Evolutionary conservation across 805 yeast genomes (phyloP), one percentile per base, ranked within the genome.

Genomic region (Saturnispora zaruensis): DNA sequence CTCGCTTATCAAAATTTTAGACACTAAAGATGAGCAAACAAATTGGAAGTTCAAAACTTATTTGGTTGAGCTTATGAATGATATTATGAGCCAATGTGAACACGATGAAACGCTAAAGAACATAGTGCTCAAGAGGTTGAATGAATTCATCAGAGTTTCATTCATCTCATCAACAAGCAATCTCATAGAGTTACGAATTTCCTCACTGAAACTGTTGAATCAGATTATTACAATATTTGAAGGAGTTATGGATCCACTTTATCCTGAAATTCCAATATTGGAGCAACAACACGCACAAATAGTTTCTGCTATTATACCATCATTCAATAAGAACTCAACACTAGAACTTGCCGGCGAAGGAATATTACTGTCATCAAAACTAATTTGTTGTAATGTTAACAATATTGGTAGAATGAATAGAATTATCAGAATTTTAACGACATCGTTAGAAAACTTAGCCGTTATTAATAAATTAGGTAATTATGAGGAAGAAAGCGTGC

Each of bases 231-330:
- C 70, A 7, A 67, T 76, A 1, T 84, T 78, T 64, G 81, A 88
- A 0, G 73, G 74, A 24, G 65, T 80, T 45, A 75, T 71, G 9
- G 96, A 86, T 61, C 88, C 91, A 0, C 75, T 85, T 26, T 83
- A 81, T 57, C 83, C 87, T 0, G 80, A 81, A 3, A 76, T 77
- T 14, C 77, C 91, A 0, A 72, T 89, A 8, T 68, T 91, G 41
- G 96, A 87, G 56, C 97, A 90, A 65, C 96, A 86, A 59, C 96
- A 93, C 59, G 98, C 98, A 0, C 96, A 88, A 58, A 87, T 93
- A 8, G 82, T 87, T 8, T 83, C 96, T 51, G 95, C 98, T 0
- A 72, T 91, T 50, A 77, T 88, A 45, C 96, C 97, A 0, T 87
- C 95, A 9, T 91, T 93, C 66, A 76, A 75, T 32, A 70, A 75